Percentiles rank a stretch among this genome's conserved stretches.
Evolutionary conservation across 2,329 filamentous ascomycete genomes (phyloP).

Genomic region (Colletotrichum neosansevieriae): DNA sequence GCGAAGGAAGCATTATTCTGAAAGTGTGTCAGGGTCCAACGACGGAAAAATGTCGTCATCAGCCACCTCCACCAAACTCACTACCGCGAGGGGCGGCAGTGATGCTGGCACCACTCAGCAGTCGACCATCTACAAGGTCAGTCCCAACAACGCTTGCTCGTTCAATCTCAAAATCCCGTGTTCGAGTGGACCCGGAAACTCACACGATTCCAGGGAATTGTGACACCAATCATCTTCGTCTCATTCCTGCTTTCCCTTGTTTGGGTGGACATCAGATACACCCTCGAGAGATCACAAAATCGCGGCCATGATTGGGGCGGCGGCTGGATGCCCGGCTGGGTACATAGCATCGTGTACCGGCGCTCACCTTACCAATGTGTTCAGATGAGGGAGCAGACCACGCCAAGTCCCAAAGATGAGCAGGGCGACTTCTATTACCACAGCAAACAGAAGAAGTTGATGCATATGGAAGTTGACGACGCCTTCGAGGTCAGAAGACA

Average conservation of each 20-base stretch:
- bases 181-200: not conserved
- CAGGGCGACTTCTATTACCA: slow-evolving; percentile 60
- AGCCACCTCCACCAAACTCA: slow-evolving; percentile 37
- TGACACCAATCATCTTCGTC: slow-evolving; percentile 73
- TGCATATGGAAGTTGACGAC: slow-evolving; percentile 72
- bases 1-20: not conserved
- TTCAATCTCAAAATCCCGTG: too few relatives aligned
- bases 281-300: slow-evolving; percentile 60
- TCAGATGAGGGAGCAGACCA: slow-evolving; percentile 41
- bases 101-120: slow-evolving; percentile 33
- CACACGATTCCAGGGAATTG: slow-evolving; percentile 55
- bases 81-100: slow-evolving; percentile 26
- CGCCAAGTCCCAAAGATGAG: slow-evolving; percentile 39
- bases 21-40: not conserved
- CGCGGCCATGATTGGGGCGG: slow-evolving; percentile 46
- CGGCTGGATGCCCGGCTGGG: slow-evolving; percentile 53
- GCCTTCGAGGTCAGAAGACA: slow-evolving; percentile 70
- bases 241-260: slow-evolving; percentile 75
- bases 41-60: slow-evolving; percentile 40
- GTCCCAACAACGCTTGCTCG: slow-evolving; percentile 17
- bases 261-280: slow-evolving; percentile 70
- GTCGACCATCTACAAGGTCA: slow-evolving; percentile 44
- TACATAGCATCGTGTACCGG: slow-evolving; percentile 56
- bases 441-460: slow-evolving; percentile 69
- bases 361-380: slow-evolving; percentile 54